Evolutionary conservation across 148 eudicot genomes (phyloP), one percentile per base, ranked within the genome.

Genomic region (Polygonum maritimum): DNA sequence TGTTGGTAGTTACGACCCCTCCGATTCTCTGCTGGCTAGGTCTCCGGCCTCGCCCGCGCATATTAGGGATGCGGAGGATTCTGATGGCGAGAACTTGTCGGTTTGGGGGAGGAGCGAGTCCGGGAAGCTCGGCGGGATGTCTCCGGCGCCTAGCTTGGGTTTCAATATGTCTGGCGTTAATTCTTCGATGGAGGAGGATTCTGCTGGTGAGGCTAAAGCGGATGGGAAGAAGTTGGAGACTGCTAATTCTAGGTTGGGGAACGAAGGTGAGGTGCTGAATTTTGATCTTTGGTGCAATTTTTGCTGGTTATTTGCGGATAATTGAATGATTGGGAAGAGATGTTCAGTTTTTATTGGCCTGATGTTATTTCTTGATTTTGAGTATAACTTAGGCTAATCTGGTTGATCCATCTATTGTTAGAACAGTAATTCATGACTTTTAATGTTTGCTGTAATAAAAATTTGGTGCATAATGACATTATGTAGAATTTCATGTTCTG

Each of bases 121-220:
- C 10, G 76, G 76, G 19, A 75, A 51, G 65, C 55, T 45, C 18
- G 75, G 35, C 0, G 75, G 57, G 48, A 12, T 48, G 7, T 54
- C 65, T 51, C 45, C 65, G 14, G 65, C 35, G 55, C 77, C 77
- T 36, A 75, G 77, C 65, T 18, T 75, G 39, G 77, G 77, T 8
- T 75, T 75, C 47, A 54, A 57, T 40, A 75, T 75, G 63, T 75
- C 77, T 13, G 77, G 77, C 2, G 48, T 75, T 39, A 75, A 75
- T 75, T 75, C 77, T 75, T 75, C 77, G 45, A 54, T 55, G 31
- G 77, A 52, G 16, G 77, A 39, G 47, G 60, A 54, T 75, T 75
- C 77, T 16, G 52, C 75, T 44, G 75, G 75, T 26, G 75, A 72
- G 75, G 54, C 16, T 6, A 41, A 44, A 48, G 54, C 3, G 51